Evolutionary conservation across 2,329 filamentous ascomycete species (phyloP).

Genomic region (Exophiala aquamarina): DNA sequence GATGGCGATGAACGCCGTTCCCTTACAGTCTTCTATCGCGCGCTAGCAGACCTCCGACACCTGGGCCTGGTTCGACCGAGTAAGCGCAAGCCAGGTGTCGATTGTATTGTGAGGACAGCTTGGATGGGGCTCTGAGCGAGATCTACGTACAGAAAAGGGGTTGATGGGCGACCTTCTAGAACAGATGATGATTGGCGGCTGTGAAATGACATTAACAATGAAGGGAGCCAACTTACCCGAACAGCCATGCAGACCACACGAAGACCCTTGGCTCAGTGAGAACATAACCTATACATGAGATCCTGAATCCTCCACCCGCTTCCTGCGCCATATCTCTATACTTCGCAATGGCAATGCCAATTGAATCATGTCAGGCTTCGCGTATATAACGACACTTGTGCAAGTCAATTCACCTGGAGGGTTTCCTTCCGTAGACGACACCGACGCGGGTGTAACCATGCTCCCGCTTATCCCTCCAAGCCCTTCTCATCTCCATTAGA

Average conservation of each 20-base stretch:
- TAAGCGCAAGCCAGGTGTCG: conserved; percentile 60
- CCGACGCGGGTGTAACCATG: conserved; percentile 9
- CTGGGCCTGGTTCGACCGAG: conserved; percentile 84
- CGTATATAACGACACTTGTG: no score
- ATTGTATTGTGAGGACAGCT: conserved; percentile 81
- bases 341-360: no score
- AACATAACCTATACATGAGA: no score
- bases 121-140: conserved; percentile 63
- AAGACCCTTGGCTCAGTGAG: no score
- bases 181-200: no score
- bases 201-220: no score
- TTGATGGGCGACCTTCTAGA: no score
- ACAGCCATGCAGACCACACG: no score
- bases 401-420: not conserved
- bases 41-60: conserved; percentile 77
- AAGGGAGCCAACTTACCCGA: no score
- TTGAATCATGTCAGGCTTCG: no score
- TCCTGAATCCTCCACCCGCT: no score
- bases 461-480: conserved; percentile 2
- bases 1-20: conserved; percentile 30
- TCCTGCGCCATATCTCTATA: no score
- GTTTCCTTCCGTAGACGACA: conserved; percentile 17
- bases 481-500: conserved; percentile 26
- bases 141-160: not conserved
- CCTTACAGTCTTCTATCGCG: conserved; percentile 79